These are phyloP conservation scores for Trichoderma gamsii DNA, from an alignment of 495 filamentous ascomycete genomes.

Conservation along the genomic window DNA sequence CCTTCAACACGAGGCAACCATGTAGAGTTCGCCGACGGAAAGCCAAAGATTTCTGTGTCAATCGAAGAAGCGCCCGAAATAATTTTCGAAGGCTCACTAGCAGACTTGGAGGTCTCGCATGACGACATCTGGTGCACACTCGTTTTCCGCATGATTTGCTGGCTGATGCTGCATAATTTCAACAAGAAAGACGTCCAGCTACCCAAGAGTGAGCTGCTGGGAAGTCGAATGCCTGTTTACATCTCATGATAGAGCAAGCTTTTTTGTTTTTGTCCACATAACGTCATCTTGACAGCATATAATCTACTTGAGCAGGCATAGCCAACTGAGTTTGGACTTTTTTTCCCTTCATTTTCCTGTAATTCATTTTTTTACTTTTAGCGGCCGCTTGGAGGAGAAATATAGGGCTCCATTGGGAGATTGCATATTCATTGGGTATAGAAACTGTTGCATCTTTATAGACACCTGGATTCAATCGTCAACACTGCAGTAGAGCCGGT, in stretches of 20 bases:
- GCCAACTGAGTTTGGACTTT: too few species aligned
- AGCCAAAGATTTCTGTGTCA: background rate
- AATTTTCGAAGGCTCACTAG: background rate
- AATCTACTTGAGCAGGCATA: too few species aligned
- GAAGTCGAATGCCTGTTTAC: constrained; percentile 45
- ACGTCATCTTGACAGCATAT: too few species aligned
- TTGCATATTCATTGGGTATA: too few species aligned
- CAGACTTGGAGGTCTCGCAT: background rate
- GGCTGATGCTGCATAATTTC: constrained; percentile 48
- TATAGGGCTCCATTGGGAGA: too few species aligned
- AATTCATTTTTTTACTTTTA: too few species aligned
- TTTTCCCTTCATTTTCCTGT: too few species aligned
- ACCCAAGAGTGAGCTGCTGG: constrained; percentile 39
- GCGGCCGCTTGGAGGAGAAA: too few species aligned
- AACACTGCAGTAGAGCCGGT: too few species aligned
- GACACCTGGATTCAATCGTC: too few species aligned
- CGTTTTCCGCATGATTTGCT: constrained; percentile 48
- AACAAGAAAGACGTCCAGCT: constrained; percentile 42
- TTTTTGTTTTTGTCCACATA: background rate
- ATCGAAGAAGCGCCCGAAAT: background rate
- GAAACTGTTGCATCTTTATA: too few species aligned
- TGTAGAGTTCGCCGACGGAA: background rate
- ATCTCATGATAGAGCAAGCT: constrained; percentile 25
- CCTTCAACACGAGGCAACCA: background rate
- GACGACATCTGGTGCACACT: constrained; percentile 42